Percentiles rank a stretch among this genome's conserved stretches.
Evolutionary conservation across 306 rosid genomes (phyloP).

Genomic region (Lupinus albus): DNA sequence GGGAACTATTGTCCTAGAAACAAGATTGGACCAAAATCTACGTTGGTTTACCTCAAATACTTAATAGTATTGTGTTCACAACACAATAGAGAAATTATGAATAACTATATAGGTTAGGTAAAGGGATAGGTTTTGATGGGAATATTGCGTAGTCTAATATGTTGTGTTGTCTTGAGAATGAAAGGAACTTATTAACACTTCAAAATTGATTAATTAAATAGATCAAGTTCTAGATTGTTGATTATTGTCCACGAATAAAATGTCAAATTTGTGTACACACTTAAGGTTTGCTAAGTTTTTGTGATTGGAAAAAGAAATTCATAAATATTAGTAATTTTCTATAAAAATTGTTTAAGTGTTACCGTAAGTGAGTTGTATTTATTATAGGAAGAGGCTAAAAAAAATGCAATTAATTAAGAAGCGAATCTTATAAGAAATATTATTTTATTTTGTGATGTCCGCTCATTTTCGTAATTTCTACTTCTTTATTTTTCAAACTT

Average conservation of each 20-base stretch:
- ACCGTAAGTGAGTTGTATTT: no score
- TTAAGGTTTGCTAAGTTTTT: no score
- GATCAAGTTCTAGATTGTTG: no score
- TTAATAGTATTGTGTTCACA: conserved; percentile 35
- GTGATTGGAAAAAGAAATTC: no score
- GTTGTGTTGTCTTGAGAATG: conserved; percentile 22
- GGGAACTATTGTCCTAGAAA: conserved; percentile 44
- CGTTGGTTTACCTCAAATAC: conserved; percentile 41
- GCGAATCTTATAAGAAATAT: no score
- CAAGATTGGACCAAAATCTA: conserved; percentile 43
- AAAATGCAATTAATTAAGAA: no score
- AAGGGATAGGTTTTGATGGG: conserved; percentile 27
- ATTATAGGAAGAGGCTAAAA: no score
- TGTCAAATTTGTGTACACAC: no score
- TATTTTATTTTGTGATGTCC: no score
- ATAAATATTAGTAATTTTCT: no score
- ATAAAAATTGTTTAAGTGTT: no score
- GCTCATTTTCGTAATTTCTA: conserved; percentile 36
- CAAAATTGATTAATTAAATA: neutral
- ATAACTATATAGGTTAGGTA: conserved; percentile 39
- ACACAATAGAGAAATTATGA: conserved; percentile 25
- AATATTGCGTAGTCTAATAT: neutral
- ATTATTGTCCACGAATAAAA: no score
- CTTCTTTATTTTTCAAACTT: conserved; percentile 17
- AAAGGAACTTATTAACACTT: neutral